phyloP scores from a whole-genome alignment of 1,284 basidiomycete species.

The Acaromyces ingoldii region DNA sequence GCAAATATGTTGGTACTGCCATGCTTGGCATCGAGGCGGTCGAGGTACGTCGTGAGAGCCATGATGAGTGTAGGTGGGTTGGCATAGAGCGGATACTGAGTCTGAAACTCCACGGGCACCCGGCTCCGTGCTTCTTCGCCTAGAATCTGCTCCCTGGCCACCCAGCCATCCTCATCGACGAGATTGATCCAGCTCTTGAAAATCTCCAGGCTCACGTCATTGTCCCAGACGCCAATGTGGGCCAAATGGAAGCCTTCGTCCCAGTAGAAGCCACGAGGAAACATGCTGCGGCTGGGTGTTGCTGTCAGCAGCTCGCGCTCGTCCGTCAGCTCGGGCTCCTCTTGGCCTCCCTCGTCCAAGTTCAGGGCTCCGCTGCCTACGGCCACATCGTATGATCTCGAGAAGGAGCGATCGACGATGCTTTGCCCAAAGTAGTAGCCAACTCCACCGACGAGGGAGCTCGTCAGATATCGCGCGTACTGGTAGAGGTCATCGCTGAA shows the following conservation, averaged over 20 bases:
- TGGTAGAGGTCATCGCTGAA: conserved; percentile 57
- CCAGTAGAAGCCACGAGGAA: conserved; percentile 95
- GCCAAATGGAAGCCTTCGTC: conserved; percentile 93
- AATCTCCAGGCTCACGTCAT: conserved; percentile 82
- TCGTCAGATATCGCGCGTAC: conserved; percentile 81
- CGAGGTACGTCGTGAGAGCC: conserved; percentile 80
- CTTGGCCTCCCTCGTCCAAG: conserved; percentile 29
- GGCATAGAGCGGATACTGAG: conserved; percentile 84
- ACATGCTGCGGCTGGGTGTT: conserved; percentile 89
- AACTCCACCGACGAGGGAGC: conserved; percentile 82
- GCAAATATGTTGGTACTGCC: conserved; percentile 9
- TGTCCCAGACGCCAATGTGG: conserved; percentile 86
- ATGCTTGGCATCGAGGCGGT: conserved; percentile 59
- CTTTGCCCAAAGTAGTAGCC: conserved; percentile 92
- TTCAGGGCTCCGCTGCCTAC: conserved; percentile 36
- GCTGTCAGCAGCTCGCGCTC: conserved; percentile 73
- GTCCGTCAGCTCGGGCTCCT: conserved; percentile 66
- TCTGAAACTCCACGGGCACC: conserved; percentile 77
- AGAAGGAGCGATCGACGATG: conserved; percentile 75
- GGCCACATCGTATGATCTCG: conserved; percentile 74
- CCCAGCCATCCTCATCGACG: conserved; percentile 90
- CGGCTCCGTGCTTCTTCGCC: conserved; percentile 81
- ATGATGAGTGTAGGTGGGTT: conserved; percentile 90
- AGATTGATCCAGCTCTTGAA: conserved; percentile 80
- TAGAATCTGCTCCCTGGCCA: conserved; percentile 87